Conservation (phyloP, 2,329 filamentous ascomycete species). For the Chrysoporthe cubensis region DNA sequence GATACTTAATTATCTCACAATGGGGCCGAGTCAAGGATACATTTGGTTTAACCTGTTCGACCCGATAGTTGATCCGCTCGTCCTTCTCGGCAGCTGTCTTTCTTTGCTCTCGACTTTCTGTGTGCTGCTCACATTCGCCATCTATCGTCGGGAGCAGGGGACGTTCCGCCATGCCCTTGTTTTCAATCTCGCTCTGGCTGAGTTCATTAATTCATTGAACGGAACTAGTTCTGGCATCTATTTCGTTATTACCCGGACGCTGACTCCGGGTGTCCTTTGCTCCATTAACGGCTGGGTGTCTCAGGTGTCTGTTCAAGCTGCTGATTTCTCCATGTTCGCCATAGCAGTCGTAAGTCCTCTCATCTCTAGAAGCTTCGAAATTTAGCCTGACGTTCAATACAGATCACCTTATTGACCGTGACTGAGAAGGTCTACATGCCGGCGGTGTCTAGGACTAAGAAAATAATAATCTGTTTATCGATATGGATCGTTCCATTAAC, state of each 20-base stretch:
- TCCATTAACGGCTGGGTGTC: constrained; percentile 48
- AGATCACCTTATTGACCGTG: constrained; percentile 16
- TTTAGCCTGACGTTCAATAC: background rate
- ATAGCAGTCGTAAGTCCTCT: constrained; percentile 43
- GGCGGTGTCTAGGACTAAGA: constrained; percentile 35
- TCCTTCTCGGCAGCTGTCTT: constrained; percentile 10
- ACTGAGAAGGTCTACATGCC: constrained; percentile 40
- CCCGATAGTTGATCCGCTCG: constrained; percentile 12
- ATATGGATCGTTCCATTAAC: constrained; percentile 47
- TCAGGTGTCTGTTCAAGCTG: constrained; percentile 50
- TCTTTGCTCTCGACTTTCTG: constrained; percentile 2
- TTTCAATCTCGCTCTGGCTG: constrained; percentile 27
- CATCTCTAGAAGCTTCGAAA: too few species aligned
- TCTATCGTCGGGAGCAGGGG: constrained; percentile 6
- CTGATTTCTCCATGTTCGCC: constrained; percentile 48
- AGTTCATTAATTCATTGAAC: constrained; percentile 47
- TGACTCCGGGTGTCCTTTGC: constrained; percentile 40
- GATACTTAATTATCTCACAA: background rate
- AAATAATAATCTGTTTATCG: constrained; percentile 40
- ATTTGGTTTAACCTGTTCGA: constrained; percentile 12
- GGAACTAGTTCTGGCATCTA: constrained; percentile 46
- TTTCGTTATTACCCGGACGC: constrained; percentile 35
- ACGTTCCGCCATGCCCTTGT: constrained; percentile 12
- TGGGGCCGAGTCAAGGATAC: background rate
- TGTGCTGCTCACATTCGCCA: constrained; percentile 11